Percentiles rank a stretch among this genome's conserved stretches.
phyloP scores from a whole-genome alignment of 257 asterid genomes.

The Solanum lycopersicoides region DNA sequence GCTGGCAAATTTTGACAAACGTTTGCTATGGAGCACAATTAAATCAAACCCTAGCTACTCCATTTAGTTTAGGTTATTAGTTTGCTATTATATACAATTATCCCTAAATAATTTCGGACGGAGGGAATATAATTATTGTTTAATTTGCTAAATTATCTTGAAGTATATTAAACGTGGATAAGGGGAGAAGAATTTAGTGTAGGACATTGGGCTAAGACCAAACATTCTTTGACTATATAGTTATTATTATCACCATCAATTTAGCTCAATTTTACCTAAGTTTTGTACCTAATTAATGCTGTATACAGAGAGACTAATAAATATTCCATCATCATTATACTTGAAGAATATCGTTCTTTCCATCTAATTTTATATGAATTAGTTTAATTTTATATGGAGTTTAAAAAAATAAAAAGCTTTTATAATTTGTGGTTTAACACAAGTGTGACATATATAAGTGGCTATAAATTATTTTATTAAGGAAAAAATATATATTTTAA shows the following conservation, averaged over 20 bases:
- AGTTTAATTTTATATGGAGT: fast-evolving
- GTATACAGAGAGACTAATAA: neutral
- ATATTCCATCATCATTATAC: neutral
- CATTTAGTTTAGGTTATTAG: too few species aligned
- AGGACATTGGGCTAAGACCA: slow-evolving; percentile 24
- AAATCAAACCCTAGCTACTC: too few species aligned
- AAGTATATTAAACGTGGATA: neutral
- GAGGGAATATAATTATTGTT: neutral
- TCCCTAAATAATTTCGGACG: too few species aligned
- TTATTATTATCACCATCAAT: neutral
- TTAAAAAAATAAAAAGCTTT: too few species aligned
- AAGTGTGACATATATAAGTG: too few species aligned
- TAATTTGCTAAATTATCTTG: neutral
- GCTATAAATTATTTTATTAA: too few species aligned
- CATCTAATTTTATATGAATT: too few species aligned
- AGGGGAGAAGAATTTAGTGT: neutral
- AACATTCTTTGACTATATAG: slow-evolving; percentile 16
- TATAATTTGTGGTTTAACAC: too few species aligned
- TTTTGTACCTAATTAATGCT: slow-evolving; percentile 32
- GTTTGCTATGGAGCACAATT: too few species aligned
- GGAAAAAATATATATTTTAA: too few species aligned
- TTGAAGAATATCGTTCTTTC: neutral
- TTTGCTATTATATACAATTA: too few species aligned
- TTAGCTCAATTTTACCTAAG: slow-evolving; percentile 10
- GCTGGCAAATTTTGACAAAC: too few species aligned